A percentile compares a stretch with the other conserved stretches of the same genome.
These are phyloP conservation scores for Phaeosphaeria sp. DNA, from an alignment of 2,329 filamentous ascomycete species.

Conservation along the genomic window DNA sequence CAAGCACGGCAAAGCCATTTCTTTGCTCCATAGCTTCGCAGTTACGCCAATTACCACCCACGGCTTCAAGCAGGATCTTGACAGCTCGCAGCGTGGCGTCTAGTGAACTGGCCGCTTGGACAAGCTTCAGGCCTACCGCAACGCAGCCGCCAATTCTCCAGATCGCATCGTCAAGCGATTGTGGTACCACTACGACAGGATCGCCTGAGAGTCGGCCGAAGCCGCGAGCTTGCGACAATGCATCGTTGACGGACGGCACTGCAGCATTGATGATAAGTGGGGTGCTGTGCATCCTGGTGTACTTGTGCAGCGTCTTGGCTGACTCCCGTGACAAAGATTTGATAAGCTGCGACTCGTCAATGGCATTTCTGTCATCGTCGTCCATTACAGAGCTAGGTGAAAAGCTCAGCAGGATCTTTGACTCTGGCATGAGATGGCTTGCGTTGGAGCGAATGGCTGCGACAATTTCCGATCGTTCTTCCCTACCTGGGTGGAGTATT, in stretches of 20 bases:
- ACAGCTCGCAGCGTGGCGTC: slow-evolving; percentile 78
- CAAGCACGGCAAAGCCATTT: slow-evolving; percentile 89
- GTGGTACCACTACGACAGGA: slow-evolving; percentile 81
- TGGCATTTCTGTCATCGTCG: slow-evolving; percentile 76
- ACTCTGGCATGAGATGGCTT: slow-evolving; percentile 80
- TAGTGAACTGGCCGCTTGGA: slow-evolving; percentile 76
- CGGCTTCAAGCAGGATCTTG: slow-evolving; percentile 83
- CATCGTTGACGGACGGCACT: slow-evolving; percentile 85
- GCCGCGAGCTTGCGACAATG: slow-evolving; percentile 80
- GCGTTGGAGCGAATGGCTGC: slow-evolving; percentile 87
- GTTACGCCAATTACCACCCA: slow-evolving; percentile 93
- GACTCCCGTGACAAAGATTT: slow-evolving; percentile 77
- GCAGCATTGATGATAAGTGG: slow-evolving; percentile 88
- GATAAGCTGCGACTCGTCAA: slow-evolving; percentile 76
- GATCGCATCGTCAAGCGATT: slow-evolving; percentile 86
- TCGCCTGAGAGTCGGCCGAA: slow-evolving; percentile 82
- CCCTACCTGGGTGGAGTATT: slow-evolving; percentile 84
- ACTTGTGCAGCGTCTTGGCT: slow-evolving; percentile 69
- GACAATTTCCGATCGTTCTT: slow-evolving; percentile 90
- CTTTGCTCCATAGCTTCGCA: slow-evolving; percentile 98
- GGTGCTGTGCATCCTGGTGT: slow-evolving; percentile 76
- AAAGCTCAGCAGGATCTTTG: slow-evolving; percentile 81
- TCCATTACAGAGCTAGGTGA: slow-evolving; percentile 81
- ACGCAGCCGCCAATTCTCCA: slow-evolving; percentile 95
- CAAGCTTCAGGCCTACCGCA: slow-evolving; percentile 80